Conservation (phyloP, 495 filamentous ascomycete genomes). For the Aspergillus ostianus region DNA sequence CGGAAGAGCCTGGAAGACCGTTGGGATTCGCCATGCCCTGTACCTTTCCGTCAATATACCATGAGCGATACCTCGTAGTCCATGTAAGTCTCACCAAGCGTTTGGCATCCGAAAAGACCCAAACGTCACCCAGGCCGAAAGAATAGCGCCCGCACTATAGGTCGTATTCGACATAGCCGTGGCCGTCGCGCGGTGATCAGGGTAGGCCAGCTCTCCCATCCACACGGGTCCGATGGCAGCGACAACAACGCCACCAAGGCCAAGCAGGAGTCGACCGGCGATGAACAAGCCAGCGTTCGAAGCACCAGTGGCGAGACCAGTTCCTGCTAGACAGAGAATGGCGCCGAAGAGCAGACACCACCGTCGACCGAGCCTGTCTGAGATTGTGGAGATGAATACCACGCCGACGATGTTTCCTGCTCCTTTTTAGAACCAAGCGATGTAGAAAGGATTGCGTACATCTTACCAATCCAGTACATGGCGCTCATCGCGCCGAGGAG, state of each 20-base stretch:
- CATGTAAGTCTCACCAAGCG: constrained; percentile 21
- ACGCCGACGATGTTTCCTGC: constrained; percentile 24
- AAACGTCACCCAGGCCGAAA: constrained; percentile 32
- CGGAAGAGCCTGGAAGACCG: constrained; percentile 61
- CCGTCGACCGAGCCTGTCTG: no score
- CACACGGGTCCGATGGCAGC: constrained; percentile 25
- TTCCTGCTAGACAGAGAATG: no score
- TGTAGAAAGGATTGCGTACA: constrained; percentile 16
- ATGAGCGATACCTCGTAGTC: no score
- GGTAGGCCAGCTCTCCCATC: constrained; percentile 31
- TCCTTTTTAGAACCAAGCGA: constrained; percentile 1
- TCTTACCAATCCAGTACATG: constrained; percentile 23
- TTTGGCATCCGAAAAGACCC: constrained; percentile 23
- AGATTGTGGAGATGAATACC: constrained; percentile 9
- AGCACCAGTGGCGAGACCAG: no score
- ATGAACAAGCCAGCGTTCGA: constrained; percentile 17
- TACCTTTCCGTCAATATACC: no score
- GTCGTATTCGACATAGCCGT: constrained; percentile 56
- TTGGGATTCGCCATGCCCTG: constrained; percentile 40
- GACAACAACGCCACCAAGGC: constrained; percentile 21
- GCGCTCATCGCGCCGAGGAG: constrained; percentile 20
- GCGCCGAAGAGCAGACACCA: no score
- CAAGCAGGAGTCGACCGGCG: constrained; percentile 26
- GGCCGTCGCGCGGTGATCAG: constrained; percentile 23
- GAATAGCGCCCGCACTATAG: constrained; percentile 59